phyloP scores from a whole-genome alignment of 345 rosid species.

The Aquilaria sinensis region DNA sequence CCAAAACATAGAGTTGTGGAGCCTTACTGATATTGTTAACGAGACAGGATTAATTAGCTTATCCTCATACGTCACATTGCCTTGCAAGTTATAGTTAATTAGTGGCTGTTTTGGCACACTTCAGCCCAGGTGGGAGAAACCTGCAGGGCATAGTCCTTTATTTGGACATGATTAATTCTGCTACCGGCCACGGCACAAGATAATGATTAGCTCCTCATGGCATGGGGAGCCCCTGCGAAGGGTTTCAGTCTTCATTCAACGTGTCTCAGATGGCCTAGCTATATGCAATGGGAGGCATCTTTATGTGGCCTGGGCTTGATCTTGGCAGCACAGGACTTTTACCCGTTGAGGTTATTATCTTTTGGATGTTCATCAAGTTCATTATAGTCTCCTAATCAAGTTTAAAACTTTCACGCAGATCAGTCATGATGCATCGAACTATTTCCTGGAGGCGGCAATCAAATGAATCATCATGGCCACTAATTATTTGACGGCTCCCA shows the following conservation, averaged over 20 bases:
- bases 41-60: conserved; percentile 73
- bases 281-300: conserved; percentile 61
- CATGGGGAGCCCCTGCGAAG: conserved; percentile 91
- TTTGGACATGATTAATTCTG: conserved; percentile 81
- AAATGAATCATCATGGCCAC: too few relatives aligned
- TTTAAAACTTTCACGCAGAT: conserved; percentile 30
- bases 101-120: not conserved
- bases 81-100: conserved; percentile 32
- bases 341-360: conserved; percentile 61
- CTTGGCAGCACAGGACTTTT: conserved; percentile 75
- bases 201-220: conserved; percentile 68
- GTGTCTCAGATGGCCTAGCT: conserved; percentile 66
- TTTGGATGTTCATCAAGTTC: not conserved
- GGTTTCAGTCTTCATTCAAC: conserved; percentile 60
- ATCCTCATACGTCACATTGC: conserved; percentile 92
- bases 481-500: too few relatives aligned
- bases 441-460: too few relatives aligned
- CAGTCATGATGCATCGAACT: conserved; percentile 13
- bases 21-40: conserved; percentile 40
- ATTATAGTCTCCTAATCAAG: too few relatives aligned
- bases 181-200: conserved; percentile 92
- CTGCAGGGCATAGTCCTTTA: conserved; percentile 57
- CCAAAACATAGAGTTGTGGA: conserved; percentile 77
- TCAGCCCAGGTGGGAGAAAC: conserved; percentile 74
- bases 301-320: conserved; percentile 79